Conservation (phyloP, 2,329 filamentous ascomycete species). For the Amauroascus verrucosus region DNA sequence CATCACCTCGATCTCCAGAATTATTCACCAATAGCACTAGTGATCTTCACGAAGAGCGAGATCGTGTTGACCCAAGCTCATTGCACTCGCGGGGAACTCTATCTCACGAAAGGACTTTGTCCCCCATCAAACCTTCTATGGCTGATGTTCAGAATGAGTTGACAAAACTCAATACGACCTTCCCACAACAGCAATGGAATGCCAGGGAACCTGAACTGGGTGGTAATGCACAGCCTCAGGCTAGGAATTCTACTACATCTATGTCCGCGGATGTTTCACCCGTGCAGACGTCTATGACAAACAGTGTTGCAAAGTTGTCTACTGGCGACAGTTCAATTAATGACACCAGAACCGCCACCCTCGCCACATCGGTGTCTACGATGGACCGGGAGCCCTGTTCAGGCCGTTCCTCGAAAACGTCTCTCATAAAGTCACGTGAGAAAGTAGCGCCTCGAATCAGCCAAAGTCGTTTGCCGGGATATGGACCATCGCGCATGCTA, state of each 20-base stretch:
- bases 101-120: constrained; percentile 14
- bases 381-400: constrained; percentile 23
- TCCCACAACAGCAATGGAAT: constrained; percentile 20
- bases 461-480: constrained; percentile 39
- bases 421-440: constrained; percentile 23
- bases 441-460: constrained; percentile 32
- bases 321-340: constrained; percentile 22
- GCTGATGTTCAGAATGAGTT: constrained; percentile 22
- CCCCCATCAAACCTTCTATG: constrained; percentile 10
- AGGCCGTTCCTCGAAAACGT: constrained; percentile 23
- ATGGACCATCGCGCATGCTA: constrained; percentile 32
- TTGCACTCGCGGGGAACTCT: not conserved
- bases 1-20: constrained; percentile 27
- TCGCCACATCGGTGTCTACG: constrained; percentile 23
- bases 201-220: constrained; percentile 22
- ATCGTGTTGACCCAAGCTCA: constrained; percentile 1
- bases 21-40: constrained; percentile 20
- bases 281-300: constrained; percentile 22
- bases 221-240: constrained; percentile 20
- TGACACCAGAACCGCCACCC: constrained; percentile 24
- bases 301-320: constrained; percentile 24
- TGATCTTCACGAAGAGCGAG: constrained; percentile 1
- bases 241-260: constrained; percentile 26
- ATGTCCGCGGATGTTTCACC: constrained; percentile 23
- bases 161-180: constrained; percentile 23